Percentiles rank a stretch among this genome's conserved stretches.
These are phyloP conservation scores for Trichophyton schoenleinii DNA, from an alignment of 2,329 filamentous ascomycete species.

Conservation along the genomic window DNA sequence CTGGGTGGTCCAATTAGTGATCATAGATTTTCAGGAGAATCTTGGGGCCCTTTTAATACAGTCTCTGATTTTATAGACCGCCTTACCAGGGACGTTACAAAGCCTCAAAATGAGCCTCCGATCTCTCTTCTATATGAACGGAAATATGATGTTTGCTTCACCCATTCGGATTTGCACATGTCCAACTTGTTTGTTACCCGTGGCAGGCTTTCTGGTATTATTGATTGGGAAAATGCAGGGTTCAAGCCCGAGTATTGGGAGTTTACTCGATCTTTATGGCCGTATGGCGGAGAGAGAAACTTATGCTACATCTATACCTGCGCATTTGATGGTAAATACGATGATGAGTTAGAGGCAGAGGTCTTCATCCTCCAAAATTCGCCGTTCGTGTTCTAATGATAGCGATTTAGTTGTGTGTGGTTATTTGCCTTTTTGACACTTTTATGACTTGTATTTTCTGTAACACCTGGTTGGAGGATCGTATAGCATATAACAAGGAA, in stretches of 20 bases:
- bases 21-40: slow-evolving; percentile 1
- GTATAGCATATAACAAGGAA: too few relatives aligned
- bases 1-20: slow-evolving; percentile 10
- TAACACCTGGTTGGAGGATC: too few relatives aligned
- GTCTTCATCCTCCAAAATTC: not conserved
- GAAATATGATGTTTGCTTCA: slow-evolving; percentile 11
- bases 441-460: too few relatives aligned
- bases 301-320: too few relatives aligned
- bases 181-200: slow-evolving; percentile 9
- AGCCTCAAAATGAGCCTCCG: slow-evolving; percentile 2
- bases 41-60: slow-evolving; percentile 11
- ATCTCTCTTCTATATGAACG: slow-evolving; percentile 9
- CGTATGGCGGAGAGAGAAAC: not conserved
- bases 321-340: not conserved
- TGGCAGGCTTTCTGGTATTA: slow-evolving; percentile 8
- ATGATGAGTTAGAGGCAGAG: not conserved
- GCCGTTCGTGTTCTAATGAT: not conserved
- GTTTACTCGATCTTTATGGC: slow-evolving; percentile 8
- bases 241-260: slow-evolving; percentile 14
- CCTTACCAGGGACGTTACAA: slow-evolving; percentile 5
- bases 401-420: not conserved
- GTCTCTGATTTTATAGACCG: slow-evolving; percentile 9
- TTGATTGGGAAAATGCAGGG: slow-evolving; percentile 11
- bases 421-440: not conserved
- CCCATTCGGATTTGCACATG: slow-evolving; percentile 6